Evolutionary conservation across 129 eudicot genomes (phyloP).

Genomic region (Ambrosia artemisiifolia): DNA sequence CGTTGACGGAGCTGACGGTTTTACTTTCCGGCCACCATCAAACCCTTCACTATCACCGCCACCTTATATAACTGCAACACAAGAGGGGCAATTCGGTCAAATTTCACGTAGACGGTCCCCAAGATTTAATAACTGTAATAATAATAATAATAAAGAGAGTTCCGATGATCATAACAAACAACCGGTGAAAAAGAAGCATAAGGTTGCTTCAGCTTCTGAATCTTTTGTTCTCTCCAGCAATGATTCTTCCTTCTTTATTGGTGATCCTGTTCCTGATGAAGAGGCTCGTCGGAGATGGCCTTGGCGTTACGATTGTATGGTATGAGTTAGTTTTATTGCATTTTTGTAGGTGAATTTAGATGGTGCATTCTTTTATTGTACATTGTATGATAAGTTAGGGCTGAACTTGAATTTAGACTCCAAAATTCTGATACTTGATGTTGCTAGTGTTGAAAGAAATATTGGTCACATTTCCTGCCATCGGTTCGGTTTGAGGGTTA

Average conservation of each 20-base stretch:
- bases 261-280: slow-evolving; percentile 54
- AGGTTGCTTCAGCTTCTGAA: slow-evolving; percentile 8
- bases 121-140: slow-evolving; percentile 22
- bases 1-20: slow-evolving; percentile 20
- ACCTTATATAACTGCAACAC: slow-evolving; percentile 12
- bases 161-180: neutral
- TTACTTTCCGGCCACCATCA: neutral
- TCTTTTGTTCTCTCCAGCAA: neutral
- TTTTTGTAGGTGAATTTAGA: too few species aligned
- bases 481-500: too few species aligned
- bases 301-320: slow-evolving; percentile 48
- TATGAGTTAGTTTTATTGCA: neutral
- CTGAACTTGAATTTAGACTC: too few species aligned
- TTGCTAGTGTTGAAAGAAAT: too few species aligned
- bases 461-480: too few species aligned
- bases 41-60: slow-evolving; percentile 15
- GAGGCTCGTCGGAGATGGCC: slow-evolving; percentile 67
- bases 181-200: slow-evolving; percentile 31
- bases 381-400: too few species aligned
- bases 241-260: slow-evolving; percentile 36
- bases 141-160: neutral
- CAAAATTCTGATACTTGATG: too few species aligned
- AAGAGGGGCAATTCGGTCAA: slow-evolving; percentile 16
- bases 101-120: slow-evolving; percentile 41
- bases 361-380: too few species aligned